These are phyloP conservation scores for Solanum lycopersicoides DNA, from an alignment of 257 asterid genomes.

Conservation along the genomic window DNA sequence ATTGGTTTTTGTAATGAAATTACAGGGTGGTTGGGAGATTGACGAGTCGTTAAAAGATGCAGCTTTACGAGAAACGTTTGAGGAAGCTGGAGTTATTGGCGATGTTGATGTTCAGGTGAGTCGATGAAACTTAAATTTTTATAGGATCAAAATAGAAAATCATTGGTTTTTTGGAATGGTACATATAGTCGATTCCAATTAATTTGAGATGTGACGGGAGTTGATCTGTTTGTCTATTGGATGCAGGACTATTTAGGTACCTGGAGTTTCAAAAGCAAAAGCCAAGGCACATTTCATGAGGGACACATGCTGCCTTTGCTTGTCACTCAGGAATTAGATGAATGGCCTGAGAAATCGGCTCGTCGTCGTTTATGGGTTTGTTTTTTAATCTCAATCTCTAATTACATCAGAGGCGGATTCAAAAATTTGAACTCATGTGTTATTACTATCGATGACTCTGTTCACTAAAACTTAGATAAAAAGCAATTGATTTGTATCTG, in stretches of 20 bases:
- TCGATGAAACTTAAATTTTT: neutral
- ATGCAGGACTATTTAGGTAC: conserved; percentile 37
- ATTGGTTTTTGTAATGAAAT: neutral
- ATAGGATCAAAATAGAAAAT: neutral
- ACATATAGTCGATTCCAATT: neutral
- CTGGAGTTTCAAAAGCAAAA: conserved; percentile 33
- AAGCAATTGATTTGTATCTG: neutral
- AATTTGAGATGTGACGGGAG: neutral
- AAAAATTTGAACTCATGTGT: neutral
- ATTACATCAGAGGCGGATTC: neutral
- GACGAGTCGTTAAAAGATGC: conserved; percentile 82
- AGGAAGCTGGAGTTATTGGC: conserved; percentile 88
- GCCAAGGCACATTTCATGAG: conserved; percentile 75
- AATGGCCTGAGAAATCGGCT: conserved; percentile 87
- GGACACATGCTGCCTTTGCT: conserved; percentile 74
- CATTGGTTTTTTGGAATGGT: neutral
- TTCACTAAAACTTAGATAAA: neutral
- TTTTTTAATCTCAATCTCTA: neutral
- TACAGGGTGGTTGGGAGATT: conserved; percentile 91
- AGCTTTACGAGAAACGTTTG: conserved; percentile 78
- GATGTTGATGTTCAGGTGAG: conserved; percentile 36
- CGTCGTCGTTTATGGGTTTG: conserved; percentile 88
- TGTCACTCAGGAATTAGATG: conserved; percentile 71
- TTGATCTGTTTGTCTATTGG: neutral
- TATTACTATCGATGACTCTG: neutral